Evolutionary conservation across 2,329 filamentous ascomycete species (phyloP).

Genomic region (Calycina herbarum): DNA sequence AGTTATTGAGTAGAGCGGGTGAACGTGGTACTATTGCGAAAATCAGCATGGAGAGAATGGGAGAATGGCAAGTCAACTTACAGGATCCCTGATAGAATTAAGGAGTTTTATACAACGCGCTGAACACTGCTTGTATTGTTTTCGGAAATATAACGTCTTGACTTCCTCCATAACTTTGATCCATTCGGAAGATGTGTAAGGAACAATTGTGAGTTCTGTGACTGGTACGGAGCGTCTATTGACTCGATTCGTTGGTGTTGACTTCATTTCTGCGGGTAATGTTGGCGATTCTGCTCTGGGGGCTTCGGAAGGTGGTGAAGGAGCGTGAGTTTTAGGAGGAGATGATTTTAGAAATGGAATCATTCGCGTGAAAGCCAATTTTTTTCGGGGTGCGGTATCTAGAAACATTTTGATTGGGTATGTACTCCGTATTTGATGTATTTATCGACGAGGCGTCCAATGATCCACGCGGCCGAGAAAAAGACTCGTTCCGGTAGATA

Average conservation of each 20-base stretch:
- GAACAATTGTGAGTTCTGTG: slow-evolving; percentile 26
- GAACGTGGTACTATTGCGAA: slow-evolving; percentile 26
- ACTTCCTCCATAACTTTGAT: slow-evolving; percentile 35
- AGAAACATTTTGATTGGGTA: slow-evolving; percentile 1
- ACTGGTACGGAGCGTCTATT: slow-evolving; percentile 24
- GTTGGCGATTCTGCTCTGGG: slow-evolving; percentile 15
- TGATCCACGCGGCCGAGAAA: slow-evolving; percentile 2
- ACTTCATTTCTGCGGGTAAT: slow-evolving; percentile 10
- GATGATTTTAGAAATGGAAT: slow-evolving; percentile 26
- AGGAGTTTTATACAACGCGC: slow-evolving; percentile 34
- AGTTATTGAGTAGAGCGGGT: slow-evolving; percentile 36
- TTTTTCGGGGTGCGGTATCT: slow-evolving; percentile 16
- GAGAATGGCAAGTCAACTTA: slow-evolving; percentile 21
- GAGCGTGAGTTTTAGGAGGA: slow-evolving; percentile 11
- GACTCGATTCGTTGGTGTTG: slow-evolving; percentile 9
- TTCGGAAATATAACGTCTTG: slow-evolving; percentile 31
- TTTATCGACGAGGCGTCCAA: slow-evolving; percentile 6
- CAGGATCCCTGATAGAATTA: slow-evolving; percentile 32
- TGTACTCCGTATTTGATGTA: neutral
- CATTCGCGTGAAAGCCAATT: slow-evolving; percentile 20
- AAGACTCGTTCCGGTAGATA: neutral
- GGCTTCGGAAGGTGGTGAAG: slow-evolving; percentile 10
- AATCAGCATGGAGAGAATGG: neutral
- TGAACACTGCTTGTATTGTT: slow-evolving; percentile 36
- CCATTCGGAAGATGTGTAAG: slow-evolving; percentile 34